These are phyloP conservation scores for Rhizopogon vesiculosus DNA, from an alignment of 768 basidiomycete genomes.

Conservation along the genomic window DNA sequence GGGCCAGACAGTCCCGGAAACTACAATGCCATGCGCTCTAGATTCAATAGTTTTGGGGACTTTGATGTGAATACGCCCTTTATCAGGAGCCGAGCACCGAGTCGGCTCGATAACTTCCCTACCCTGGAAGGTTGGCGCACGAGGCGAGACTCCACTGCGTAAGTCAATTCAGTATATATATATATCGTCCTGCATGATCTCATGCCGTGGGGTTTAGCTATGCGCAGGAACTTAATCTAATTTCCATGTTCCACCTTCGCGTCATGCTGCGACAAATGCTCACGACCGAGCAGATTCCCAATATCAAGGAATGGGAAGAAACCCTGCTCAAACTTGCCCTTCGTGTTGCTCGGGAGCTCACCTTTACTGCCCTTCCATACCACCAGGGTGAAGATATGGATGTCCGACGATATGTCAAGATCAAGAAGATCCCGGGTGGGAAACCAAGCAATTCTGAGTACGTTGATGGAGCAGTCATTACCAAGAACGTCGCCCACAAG, in stretches of 20 bases:
- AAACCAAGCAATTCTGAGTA: conserved; percentile 91
- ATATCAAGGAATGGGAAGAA: conserved; percentile 85
- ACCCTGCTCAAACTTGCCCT: conserved; percentile 77
- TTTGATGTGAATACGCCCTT: conserved; percentile 72
- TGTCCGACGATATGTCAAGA: conserved; percentile 91
- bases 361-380: conserved; percentile 66
- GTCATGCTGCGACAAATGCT: conserved; percentile 91
- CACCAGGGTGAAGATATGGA: conserved; percentile 93
- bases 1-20: conserved; percentile 53
- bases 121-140: conserved; percentile 78
- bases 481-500: conserved; percentile 97
- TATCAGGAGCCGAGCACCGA: conserved; percentile 81
- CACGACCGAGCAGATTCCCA: conserved; percentile 74
- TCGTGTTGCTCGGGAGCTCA: conserved; percentile 79
- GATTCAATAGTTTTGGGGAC: conserved; percentile 72
- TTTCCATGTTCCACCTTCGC: conserved; percentile 86
- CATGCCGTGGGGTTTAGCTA: conserved; percentile 42
- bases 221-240: conserved; percentile 76
- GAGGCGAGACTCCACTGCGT: conserved; percentile 88
- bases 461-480: conserved; percentile 94
- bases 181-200: not conserved
- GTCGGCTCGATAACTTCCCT: conserved; percentile 56
- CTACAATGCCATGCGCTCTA: conserved; percentile 45
- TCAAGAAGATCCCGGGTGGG: conserved; percentile 97
- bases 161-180: conserved; percentile 28